A percentile compares a stretch with the other conserved stretches of the same genome.
These are phyloP conservation scores for Penicillium bovifimosum DNA, from an alignment of 495 filamentous ascomycete genomes.

Conservation along the genomic window DNA sequence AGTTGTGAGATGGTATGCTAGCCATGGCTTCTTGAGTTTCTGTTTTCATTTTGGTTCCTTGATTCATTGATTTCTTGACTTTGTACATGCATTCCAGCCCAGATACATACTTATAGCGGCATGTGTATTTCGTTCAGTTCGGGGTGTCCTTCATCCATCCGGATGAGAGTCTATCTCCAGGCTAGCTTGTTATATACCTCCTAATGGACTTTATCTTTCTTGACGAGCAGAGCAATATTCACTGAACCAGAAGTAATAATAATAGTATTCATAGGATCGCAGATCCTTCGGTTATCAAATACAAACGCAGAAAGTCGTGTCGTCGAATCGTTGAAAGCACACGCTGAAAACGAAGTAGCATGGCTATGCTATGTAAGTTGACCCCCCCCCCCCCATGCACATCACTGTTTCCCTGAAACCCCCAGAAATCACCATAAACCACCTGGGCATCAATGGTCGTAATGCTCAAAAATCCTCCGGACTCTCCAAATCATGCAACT, in stretches of 20 bases:
- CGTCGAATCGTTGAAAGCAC: background rate
- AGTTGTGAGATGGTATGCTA: background rate
- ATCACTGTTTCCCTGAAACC: background rate
- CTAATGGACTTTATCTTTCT: slow-evolving; percentile 6
- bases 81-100: background rate
- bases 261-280: background rate
- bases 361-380: background rate
- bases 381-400: background rate
- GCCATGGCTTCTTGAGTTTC: background rate
- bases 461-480: slow-evolving; percentile 47
- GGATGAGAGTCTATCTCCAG: background rate
- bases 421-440: background rate
- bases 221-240: background rate
- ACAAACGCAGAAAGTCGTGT: background rate
- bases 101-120: background rate
- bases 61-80: background rate
- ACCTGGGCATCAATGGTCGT: no score
- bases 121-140: background rate
- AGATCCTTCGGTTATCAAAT: background rate
- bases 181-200: slow-evolving; percentile 1
- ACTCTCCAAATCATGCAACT: slow-evolving; percentile 40
- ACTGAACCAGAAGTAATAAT: background rate
- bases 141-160: background rate
- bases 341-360: background rate
- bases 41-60: background rate